phyloP scores from a whole-genome alignment of 2,329 filamentous ascomycete genomes.

The Colletotrichum theobromicola region DNA sequence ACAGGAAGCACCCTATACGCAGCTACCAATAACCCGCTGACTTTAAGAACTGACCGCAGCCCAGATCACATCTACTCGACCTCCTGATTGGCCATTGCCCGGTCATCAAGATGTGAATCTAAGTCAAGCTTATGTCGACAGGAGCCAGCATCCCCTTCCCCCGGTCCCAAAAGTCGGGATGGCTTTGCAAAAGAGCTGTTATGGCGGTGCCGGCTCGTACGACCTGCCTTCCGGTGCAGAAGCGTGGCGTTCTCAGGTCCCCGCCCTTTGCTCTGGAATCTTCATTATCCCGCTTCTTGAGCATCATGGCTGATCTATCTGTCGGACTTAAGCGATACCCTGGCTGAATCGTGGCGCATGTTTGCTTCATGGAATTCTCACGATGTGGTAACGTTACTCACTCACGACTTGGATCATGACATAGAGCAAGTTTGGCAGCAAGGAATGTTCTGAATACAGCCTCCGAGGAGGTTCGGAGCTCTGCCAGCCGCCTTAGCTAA shows the following conservation, averaged over 20 bases:
- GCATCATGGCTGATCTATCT: neutral
- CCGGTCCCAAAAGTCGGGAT: neutral
- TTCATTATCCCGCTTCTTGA: neutral
- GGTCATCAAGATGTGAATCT: neutral
- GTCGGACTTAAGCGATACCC: conserved; percentile 7
- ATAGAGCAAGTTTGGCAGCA: neutral
- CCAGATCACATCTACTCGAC: neutral
- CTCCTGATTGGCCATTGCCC: neutral
- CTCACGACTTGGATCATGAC: neutral
- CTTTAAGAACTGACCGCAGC: neutral
- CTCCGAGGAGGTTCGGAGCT: neutral
- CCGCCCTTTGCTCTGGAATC: neutral
- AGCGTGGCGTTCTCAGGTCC: neutral
- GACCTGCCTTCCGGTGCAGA: neutral
- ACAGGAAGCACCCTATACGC: neutral
- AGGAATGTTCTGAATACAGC: neutral
- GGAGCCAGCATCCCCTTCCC: neutral
- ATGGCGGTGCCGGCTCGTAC: neutral
- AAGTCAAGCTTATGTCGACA: conserved; percentile 12
- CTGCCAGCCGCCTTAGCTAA: neutral
- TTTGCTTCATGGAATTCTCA: neutral
- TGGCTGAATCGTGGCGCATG: neutral
- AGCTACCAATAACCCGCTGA: neutral
- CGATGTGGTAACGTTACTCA: conserved; percentile 1
- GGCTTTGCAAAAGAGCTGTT: neutral